These are phyloP conservation scores for Exophiala phaeomuriformis DNA, from an alignment of 2,329 filamentous ascomycete species.

Conservation along the genomic window DNA sequence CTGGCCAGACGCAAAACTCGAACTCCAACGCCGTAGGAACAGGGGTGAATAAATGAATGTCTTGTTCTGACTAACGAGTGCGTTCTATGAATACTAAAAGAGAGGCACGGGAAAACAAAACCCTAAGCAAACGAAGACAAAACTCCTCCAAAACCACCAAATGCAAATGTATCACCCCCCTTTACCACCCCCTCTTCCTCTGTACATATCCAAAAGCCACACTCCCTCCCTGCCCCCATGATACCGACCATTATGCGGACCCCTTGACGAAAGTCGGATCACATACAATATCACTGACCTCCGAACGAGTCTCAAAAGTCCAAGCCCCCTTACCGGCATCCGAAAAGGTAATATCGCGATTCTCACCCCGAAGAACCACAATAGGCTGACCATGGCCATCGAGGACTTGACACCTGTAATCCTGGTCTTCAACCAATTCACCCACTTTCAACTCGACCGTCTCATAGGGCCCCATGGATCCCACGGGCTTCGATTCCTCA, in stretches of 20 bases:
- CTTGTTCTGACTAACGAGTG: no score
- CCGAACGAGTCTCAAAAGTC: constrained; percentile 31
- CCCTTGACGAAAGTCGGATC: constrained; percentile 19
- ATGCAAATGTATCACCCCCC: no score
- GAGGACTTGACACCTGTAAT: constrained; percentile 22
- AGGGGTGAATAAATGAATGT: no score
- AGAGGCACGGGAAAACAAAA: no score
- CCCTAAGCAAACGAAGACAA: no score
- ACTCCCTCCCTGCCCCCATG: no score
- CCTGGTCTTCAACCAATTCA: constrained; percentile 12
- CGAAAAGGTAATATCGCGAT: constrained; percentile 21
- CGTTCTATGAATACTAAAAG: no score
- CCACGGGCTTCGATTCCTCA: constrained; percentile 6
- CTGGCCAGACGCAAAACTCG: no score
- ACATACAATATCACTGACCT: constrained; percentile 33
- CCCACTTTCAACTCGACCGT: constrained; percentile 21
- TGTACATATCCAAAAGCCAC: no score
- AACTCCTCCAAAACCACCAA: no score
- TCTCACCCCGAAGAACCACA: constrained; percentile 14
- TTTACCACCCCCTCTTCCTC: no score
- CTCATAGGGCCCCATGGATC: constrained; percentile 16
- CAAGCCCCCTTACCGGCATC: constrained; percentile 22
- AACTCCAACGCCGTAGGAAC: no score
- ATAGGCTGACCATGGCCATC: constrained; percentile 15
- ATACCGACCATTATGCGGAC: background rate